Evolutionary conservation across 2,329 filamentous ascomycete species (phyloP).

Genomic region (Cordyceps farinosa): DNA sequence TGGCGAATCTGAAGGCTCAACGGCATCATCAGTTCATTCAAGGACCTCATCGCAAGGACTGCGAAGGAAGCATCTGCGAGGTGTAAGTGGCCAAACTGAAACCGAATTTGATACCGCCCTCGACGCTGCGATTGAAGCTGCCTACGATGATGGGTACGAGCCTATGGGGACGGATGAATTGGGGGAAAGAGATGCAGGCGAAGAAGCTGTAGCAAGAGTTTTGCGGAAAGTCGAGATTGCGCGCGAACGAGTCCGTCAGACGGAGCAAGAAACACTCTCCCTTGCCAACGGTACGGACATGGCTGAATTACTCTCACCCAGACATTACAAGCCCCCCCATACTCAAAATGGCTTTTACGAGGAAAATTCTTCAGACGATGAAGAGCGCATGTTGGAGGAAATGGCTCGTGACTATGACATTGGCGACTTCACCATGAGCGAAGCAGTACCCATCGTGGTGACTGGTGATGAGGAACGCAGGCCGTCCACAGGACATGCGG

Average conservation of each 20-base stretch:
- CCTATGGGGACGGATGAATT: conserved; percentile 54
- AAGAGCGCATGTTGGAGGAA: conserved; percentile 78
- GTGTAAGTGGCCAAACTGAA: conserved; percentile 69
- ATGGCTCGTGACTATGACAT: conserved; percentile 81
- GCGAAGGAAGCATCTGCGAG: conserved; percentile 66
- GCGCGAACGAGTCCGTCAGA: conserved; percentile 70
- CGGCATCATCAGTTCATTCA: conserved; percentile 75
- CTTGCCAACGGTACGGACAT: conserved; percentile 21
- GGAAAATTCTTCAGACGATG: conserved; percentile 63
- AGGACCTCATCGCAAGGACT: conserved; percentile 68
- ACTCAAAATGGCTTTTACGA: conserved; percentile 57
- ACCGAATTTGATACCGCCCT: conserved; percentile 91
- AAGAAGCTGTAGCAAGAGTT: conserved; percentile 51
- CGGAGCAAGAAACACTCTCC: conserved; percentile 59
- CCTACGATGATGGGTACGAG: conserved; percentile 89
- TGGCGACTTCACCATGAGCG: conserved; percentile 72
- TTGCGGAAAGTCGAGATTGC: conserved; percentile 68
- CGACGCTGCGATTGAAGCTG: conserved; percentile 92
- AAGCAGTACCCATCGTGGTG: conserved; percentile 37
- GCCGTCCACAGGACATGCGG: conserved; percentile 50
- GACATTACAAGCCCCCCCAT: conserved; percentile 18
- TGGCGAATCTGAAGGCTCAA: conserved; percentile 81
- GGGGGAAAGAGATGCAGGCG: conserved; percentile 36
- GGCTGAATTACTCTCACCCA: conserved; percentile 1
- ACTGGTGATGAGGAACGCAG: conserved; percentile 45